Base-by-base conservation (phyloP, 768 basidiomycete genomes). In the Pisolithus orientalis region DNA sequence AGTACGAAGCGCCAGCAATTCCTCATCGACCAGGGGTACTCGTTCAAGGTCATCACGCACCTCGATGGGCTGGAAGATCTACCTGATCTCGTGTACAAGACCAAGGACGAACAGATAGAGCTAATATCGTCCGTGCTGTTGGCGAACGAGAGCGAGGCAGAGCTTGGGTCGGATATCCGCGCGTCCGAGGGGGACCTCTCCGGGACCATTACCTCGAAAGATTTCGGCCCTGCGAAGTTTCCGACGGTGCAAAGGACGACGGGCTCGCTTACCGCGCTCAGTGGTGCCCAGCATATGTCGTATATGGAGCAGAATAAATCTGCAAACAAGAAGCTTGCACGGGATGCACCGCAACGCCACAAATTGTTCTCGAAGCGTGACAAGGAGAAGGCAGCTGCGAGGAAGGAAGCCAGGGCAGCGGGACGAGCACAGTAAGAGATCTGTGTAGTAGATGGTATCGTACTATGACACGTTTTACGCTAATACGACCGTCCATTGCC, bases 11-110 rank as follows among this genome's bases (percentile, higher is more conserved):
- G 96, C 14, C 96, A 98, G 64, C 94, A 97, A 64, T 99, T 99
- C 73, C 74, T 99, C 59, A 95, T 99, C 63, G 96, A 99, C 65
- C 94, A 97, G 71, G 95, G 96, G 3, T 99, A 99, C 71, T 90
- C 95, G 6, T 99, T 99, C 82, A 98, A 98, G 71, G 95, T 99
- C 49, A 98, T 99, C 70, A 98, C 96, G 2, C 90, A 94, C 60
- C 81, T 99, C 16, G 94, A 98, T 57, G 96, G 96, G 8, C 76
- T 98, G 27, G 87, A 95, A 53, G 75, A 79, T 40, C 77, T 94
- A 57, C 83, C 87, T 4, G 88, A 93, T 62, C 78, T 98, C 49
- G 96, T 97, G 47, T 99, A 95, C 74, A 83, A 81, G 62, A 91
- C 90, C 39, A 80, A 82, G 62, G 85, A 92, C 60, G 90, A 96